Base-by-base conservation (phyloP, 352 stramenopile species). In the Phytophthora palmivora region DNA sequence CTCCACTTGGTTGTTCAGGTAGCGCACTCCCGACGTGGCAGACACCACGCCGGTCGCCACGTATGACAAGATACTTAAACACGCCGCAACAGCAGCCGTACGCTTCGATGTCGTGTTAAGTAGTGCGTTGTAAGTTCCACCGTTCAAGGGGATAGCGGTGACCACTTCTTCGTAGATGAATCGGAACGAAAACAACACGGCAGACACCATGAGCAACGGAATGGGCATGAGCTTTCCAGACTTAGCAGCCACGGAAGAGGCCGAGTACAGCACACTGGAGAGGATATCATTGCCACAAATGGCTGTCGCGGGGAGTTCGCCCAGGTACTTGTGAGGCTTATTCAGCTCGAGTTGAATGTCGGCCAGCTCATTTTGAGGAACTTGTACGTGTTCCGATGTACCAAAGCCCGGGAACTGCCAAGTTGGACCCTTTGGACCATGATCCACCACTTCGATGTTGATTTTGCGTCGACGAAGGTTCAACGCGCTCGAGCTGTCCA, bases 251-350 rank as follows among this genome's bases (percentile, higher is more conserved):
- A 81, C 69, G 6, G 69, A 67, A 14, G 61, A 69, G 3, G 79
- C 47, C 11, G 77, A 81, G 58, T 94, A 94, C 36, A 95, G 76
- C 55, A 85, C 88, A 44, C 82, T 95, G 36, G 78, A 88, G 12
- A 96, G 67, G 67, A 97, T 95, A 32, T 97, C 89, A 61, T 97
- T 97, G n/a, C 90, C 90, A 33, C 78, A 94, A 58, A 97, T 97
- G 5, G 87, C 79, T 2, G 90, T 97, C 8, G 90, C 81, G 7
- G 77, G 70, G 51, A 85, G 89, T 62, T 96, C 71, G 8, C 72
- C 57, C 16, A 96, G 63, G 34, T 68, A 51, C 3, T 62, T 70
- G 18, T 49, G 57, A 16, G 61, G 67, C 15, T 61, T 30, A 2
- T 79, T 34, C 5, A 78, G 61, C 22, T 74, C 46, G 19, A 68